Percentiles rank a stretch among this genome's conserved stretches.
Evolutionary conservation across 495 filamentous ascomycete genomes (phyloP).

Genomic region (Evernia prunastri): DNA sequence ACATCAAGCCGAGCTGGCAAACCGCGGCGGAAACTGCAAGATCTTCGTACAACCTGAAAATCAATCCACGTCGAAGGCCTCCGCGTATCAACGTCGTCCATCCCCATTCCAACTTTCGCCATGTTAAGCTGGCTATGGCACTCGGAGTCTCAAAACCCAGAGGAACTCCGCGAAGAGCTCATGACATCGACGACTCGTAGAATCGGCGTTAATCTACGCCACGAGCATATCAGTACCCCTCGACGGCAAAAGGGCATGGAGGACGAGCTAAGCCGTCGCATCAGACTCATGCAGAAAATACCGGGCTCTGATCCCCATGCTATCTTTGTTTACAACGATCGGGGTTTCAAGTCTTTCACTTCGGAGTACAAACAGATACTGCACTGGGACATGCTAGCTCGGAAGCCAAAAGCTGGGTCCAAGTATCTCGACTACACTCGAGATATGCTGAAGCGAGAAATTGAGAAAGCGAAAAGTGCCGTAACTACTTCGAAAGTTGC

Average conservation of each 20-base stretch:
- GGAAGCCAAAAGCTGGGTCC: not conserved
- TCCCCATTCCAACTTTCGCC: too few relatives aligned
- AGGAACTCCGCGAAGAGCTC: not conserved
- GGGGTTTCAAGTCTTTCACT: not conserved
- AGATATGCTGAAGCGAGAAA: not conserved
- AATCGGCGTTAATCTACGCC: not conserved
- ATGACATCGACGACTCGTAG: not conserved
- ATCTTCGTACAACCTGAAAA: too few relatives aligned
- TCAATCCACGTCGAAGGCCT: too few relatives aligned
- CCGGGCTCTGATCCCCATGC: not conserved
- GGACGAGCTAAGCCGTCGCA: not conserved
- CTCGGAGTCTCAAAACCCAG: too few relatives aligned
- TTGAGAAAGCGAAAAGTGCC: not conserved
- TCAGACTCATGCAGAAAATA: not conserved
- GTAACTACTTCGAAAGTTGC: too few relatives aligned
- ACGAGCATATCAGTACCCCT: not conserved
- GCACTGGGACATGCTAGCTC: too few relatives aligned
- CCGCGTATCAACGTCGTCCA: too few relatives aligned
- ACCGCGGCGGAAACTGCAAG: too few relatives aligned
- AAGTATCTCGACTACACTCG: not conserved
- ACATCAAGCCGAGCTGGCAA: too few relatives aligned
- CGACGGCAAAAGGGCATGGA: not conserved
- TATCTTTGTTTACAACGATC: not conserved
- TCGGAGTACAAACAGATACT: not conserved
- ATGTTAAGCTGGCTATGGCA: too few relatives aligned